These are phyloP conservation scores for Trichoderma sp. DNA, from an alignment of 2,329 filamentous ascomycete species.

Conservation along the genomic window DNA sequence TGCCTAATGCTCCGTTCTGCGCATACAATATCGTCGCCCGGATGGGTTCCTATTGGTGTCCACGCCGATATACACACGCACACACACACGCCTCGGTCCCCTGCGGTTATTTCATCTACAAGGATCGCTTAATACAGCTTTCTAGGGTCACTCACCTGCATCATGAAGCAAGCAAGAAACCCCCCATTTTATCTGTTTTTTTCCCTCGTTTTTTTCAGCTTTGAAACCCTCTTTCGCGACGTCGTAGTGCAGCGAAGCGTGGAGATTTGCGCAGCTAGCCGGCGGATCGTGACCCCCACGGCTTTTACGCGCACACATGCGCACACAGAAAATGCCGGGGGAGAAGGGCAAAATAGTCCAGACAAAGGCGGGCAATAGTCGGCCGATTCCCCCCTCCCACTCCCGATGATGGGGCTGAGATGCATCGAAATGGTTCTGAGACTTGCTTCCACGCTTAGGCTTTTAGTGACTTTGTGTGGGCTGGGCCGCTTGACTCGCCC, in stretches of 20 bases:
- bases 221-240: background rate
- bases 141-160: slow-evolving; percentile 1
- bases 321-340: too few relatives aligned
- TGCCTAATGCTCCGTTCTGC: slow-evolving; percentile 15
- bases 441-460: background rate
- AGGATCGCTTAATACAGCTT: background rate
- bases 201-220: background rate
- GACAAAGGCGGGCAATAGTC: slow-evolving; percentile 6
- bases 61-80: background rate
- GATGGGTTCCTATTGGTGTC: background rate
- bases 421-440: slow-evolving; percentile 15
- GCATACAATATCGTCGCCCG: background rate
- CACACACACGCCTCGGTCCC: background rate
- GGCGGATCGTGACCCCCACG: slow-evolving; percentile 18
- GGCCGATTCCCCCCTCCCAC: slow-evolving; percentile 2
- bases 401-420: slow-evolving; percentile 22
- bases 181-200: background rate
- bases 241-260: background rate
- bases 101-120: background rate
- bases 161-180: background rate
- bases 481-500: slow-evolving; percentile 14
- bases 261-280: background rate
- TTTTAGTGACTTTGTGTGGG: background rate
- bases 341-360: background rate
- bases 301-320: background rate